Evolutionary conservation across 2,329 filamentous ascomycete genomes (phyloP).

Genomic region (Blastomyces percursus): DNA sequence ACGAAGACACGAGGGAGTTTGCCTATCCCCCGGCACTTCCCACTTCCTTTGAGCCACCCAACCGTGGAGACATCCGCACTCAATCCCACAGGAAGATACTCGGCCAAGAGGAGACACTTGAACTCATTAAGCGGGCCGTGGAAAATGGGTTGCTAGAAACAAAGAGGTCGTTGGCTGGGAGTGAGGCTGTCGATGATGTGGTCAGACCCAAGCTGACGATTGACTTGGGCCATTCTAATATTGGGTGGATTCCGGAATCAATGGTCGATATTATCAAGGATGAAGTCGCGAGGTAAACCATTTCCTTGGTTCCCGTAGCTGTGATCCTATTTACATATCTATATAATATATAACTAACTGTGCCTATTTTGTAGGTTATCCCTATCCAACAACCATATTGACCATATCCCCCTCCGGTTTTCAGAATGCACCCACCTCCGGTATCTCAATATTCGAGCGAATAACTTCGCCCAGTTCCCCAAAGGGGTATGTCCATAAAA

Average conservation of each 20-base stretch:
- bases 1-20: constrained; percentile 27
- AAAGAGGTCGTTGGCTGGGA: constrained; percentile 37
- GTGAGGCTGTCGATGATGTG: constrained; percentile 36
- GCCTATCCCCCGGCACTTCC: constrained; percentile 19
- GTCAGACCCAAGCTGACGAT: constrained; percentile 41
- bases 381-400: constrained; percentile 42
- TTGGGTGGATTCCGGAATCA: constrained; percentile 38
- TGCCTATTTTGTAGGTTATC: constrained; percentile 31
- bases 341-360: constrained; percentile 3
- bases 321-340: background rate
- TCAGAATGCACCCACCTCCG: constrained; percentile 39
- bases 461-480: constrained; percentile 50
- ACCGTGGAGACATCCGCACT: constrained; percentile 22
- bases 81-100: constrained; percentile 23
- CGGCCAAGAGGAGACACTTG: constrained; percentile 35
- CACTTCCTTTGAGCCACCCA: constrained; percentile 20
- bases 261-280: constrained; percentile 43
- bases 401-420: constrained; percentile 39
- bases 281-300: constrained; percentile 40
- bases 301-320: background rate
- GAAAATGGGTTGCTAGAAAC: constrained; percentile 39
- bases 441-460: constrained; percentile 41
- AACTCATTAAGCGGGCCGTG: constrained; percentile 35
- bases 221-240: constrained; percentile 41
- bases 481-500: constrained; percentile 43